These are phyloP conservation scores for Trichoderma simmonsii DNA, from an alignment of 2,329 filamentous ascomycete genomes.

Conservation along the genomic window DNA sequence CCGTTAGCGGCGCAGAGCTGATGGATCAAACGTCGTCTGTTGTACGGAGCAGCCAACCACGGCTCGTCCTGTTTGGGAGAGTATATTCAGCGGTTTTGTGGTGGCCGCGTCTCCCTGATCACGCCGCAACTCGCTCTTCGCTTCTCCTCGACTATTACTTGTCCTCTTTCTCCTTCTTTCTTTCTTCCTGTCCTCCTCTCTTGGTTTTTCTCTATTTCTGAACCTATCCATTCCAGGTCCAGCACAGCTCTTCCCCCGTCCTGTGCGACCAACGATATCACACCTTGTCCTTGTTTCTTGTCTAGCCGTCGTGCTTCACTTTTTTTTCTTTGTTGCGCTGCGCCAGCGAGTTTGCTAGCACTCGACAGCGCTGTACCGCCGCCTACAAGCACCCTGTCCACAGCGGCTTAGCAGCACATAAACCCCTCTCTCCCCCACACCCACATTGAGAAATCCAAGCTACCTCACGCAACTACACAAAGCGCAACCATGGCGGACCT, in stretches of 20 bases:
- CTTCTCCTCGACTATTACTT: not conserved
- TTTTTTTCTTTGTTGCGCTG: not conserved
- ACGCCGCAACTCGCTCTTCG: not conserved
- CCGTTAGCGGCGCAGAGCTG: conserved; percentile 4
- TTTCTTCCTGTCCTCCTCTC: not conserved
- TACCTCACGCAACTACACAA: not conserved
- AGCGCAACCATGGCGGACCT: conserved; percentile 38
- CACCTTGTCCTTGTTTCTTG: not conserved
- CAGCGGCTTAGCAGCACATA: conserved; percentile 5
- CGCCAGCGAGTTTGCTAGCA: not conserved
- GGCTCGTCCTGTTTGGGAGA: not conserved
- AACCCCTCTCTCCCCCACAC: conserved; percentile 11
- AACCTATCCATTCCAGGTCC: not conserved
- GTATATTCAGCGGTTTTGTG: not conserved
- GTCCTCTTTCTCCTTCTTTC: not conserved
- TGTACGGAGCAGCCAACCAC: conserved; percentile 10
- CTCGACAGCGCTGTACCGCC: not conserved
- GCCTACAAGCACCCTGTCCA: not conserved
- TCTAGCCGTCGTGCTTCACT: not conserved
- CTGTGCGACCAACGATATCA: not conserved
- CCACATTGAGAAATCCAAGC: not conserved
- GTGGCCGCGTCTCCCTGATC: conserved; percentile 6
- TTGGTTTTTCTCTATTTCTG: not conserved
- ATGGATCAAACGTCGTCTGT: not conserved
- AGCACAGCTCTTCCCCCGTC: not conserved